Evolutionary conservation across 225 moss, liverwort and hornwort genomes (phyloP).

Genomic region (Thuidium tamariscinum): DNA sequence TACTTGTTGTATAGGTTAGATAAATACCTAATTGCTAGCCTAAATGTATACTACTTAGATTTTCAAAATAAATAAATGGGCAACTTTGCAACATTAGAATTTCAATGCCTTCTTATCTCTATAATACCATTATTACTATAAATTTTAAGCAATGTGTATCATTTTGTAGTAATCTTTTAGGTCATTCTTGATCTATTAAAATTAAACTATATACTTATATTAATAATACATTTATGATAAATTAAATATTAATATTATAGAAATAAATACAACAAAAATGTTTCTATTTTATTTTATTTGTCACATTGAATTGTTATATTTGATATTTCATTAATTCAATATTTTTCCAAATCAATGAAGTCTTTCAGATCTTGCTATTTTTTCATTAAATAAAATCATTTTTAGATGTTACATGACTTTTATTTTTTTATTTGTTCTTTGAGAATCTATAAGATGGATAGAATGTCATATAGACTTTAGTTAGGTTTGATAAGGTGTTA

Average conservation of each 20-base stretch:
- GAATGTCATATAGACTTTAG: not conserved
- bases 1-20: not conserved
- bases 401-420: accelerated
- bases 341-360: not conserved
- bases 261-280: no score
- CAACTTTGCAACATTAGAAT: not conserved
- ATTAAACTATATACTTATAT: not conserved
- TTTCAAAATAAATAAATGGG: not conserved
- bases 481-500: not conserved
- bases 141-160: no score
- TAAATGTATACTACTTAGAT: no score
- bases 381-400: not conserved
- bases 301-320: not conserved
- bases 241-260: no score
- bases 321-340: not conserved
- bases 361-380: not conserved
- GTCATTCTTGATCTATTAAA: not conserved
- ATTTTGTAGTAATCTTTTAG: no score
- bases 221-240: not conserved
- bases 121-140: not conserved
- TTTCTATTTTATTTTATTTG: no score
- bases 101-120: not conserved
- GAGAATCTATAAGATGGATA: not conserved
- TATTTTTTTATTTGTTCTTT: not conserved
- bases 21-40: not conserved